Evolutionary conservation across 2,329 filamentous ascomycete species (phyloP), one percentile per base, ranked within the genome.

Genomic region (Tolypocladium guangdongense): DNA sequence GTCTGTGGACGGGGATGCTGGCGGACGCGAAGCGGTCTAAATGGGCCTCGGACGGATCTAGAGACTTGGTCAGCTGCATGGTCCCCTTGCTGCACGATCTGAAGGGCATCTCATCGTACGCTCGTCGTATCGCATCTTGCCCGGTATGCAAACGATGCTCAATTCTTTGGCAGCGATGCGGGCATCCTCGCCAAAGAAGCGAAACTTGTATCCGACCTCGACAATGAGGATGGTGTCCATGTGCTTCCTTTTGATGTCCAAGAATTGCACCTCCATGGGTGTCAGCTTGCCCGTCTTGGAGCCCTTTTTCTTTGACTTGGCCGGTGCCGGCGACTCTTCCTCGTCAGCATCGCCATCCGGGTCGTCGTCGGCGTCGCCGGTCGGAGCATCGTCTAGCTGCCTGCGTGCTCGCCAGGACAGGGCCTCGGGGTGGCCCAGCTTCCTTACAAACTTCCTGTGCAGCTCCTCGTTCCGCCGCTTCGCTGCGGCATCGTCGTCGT

Each of bases 161-260:
- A 99, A 76, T 66, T 92, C 90, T 68, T 92, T 95, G 14, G 91
- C 88, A 5, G 92, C 93, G 52, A 83, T 81, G 52, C 90, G 82
- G 10, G 93, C 93, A 73, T 99, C 93, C 63, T 97, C 92, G 12
- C 93, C 93, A 65, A 96, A 96, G 73, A 99, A 96, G 36, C 88
- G 85, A 71, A 95, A 99, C 67, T 99, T 99, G 73, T 99, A 99
- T 50, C 93, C 93, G 10, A 97, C 93, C 67, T 99, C 92, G 51
- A 97, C 84, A 14, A 97, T 87, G 52, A 99, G 77, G 22, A 99
- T 63, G 0, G 92, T 93, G 65, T 97, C 93, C 73, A 90, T 79
- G 66, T 97, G 85, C 61, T 92, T 88, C 56, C 84, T 80, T 72
- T 99, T 99, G 68, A 99, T 95, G 20, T 95, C 91, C 7, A 99